Base-by-base conservation (phyloP, 2,329 filamentous ascomycete species). In the Fusarium sp. region DNA sequence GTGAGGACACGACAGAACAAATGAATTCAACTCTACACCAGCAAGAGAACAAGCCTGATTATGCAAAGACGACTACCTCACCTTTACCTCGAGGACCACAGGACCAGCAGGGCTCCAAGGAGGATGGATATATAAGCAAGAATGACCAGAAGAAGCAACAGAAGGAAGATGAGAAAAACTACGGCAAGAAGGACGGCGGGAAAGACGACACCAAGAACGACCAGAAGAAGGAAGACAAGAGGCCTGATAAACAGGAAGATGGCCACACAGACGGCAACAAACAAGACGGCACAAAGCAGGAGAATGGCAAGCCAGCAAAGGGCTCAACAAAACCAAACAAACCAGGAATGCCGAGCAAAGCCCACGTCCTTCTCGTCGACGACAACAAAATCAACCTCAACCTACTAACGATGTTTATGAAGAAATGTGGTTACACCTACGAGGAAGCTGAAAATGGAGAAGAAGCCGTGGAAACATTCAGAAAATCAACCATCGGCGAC, bases 401-500 rank as follows among this genome's bases (percentile, higher is more conserved):
- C 68, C 74, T 84, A 1, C 75, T 84, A 4, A 77, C 80, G 14
- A 82, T 79, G 37, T 83, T 82, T 37, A 79, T 83, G 75, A 78
- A 77, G 24, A 84, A 82, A 63, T 80, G 79, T 24, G 80, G 82
- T 5, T 79, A 79, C 30, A 77, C 79, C 2, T 81, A 80, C 60
- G 77, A 77, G n/a, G 81, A 80, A 12, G 85, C 84, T 2, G 77
- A 76, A 30, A 83, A 86, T 61, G 85, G 85, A 9, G 79, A 81
- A 22, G 80, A 85, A 71, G 85, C 85, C 3, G 75, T 86, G 2
- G 79, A 83, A n/a, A 75, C 72, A 11, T 86, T 82, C 71, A 80
- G 79, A 48, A 70, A 74, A 12, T 71, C 77, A 14, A 68, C 59
- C 53, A n/a, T 67, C 42, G 16, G 66, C 20, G 13, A 65, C 2